phyloP scores from a whole-genome alignment of 2,329 filamentous ascomycete genomes.

The Epichloe brachyelytri region DNA sequence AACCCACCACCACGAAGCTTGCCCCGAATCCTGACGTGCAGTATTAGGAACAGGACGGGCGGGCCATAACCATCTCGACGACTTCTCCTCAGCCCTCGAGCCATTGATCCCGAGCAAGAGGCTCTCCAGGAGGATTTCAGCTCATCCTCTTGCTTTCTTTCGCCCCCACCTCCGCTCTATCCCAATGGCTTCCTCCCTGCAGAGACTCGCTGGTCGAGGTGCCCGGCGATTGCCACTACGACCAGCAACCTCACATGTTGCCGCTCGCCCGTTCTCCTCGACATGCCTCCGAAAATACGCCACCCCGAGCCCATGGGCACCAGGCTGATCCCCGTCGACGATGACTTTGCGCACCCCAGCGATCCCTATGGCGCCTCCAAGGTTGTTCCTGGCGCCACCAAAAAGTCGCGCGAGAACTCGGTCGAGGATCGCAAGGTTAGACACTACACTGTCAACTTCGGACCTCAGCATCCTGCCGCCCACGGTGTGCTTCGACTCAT shows the following conservation, averaged over 20 bases:
- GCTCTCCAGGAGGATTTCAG: conserved; percentile 19
- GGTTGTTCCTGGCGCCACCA: conserved; percentile 27
- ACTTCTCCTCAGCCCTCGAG: conserved; percentile 15
- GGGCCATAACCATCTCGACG: conserved; percentile 4
- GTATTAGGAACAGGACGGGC: conserved; percentile 4
- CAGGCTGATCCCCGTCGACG: conserved; percentile 51
- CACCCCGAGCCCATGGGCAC: conserved; percentile 38
- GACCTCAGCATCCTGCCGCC: conserved; percentile 93
- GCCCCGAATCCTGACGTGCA: conserved; percentile 16
- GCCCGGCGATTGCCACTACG: conserved; percentile 54
- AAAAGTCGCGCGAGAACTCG: conserved; percentile 35
- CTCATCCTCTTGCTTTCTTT: conserved; percentile 16
- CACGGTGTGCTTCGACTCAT: conserved; percentile 97
- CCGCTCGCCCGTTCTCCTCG: conserved; percentile 52
- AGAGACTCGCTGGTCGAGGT: conserved; percentile 58
- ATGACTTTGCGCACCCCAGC: conserved; percentile 44
- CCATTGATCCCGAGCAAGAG: conserved; percentile 25
- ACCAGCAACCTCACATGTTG: conserved; percentile 22
- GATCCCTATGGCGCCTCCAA: conserved; percentile 35
- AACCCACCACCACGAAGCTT: conserved; percentile 16
- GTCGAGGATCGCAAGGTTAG: conserved; percentile 68
- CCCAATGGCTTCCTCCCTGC: conserved; percentile 53
- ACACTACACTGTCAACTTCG: conserved; percentile 99
- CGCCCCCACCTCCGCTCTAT: conserved; percentile 12
- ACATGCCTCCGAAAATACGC: conserved; percentile 50